Evolutionary conservation across 176 grass and related monocot genomes (phyloP), one percentile per base, ranked within the genome.

Genomic region (Oryza punctata): DNA sequence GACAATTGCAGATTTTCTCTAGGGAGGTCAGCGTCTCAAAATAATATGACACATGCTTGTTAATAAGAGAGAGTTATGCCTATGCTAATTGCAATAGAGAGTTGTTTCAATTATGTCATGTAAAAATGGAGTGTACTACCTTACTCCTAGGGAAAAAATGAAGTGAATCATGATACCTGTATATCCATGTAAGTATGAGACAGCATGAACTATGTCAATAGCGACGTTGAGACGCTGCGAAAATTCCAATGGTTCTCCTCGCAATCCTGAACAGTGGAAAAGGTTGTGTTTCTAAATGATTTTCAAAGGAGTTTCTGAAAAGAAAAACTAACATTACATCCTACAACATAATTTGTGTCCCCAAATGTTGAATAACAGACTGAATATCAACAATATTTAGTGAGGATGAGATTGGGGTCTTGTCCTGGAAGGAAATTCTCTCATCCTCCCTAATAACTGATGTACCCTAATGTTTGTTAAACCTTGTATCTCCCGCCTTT

Each of bases 171-270:
- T 28, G 23, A 15, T 82, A 94, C 95, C 92, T 94, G 92, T 78
- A 65, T 98, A 94, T 80, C 87, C 85, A 63, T 98, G 95, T 81
- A 98, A 86, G 79, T 98, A 98, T 26, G 95, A 59, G 46, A 98
- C 73, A 12, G 84, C 92, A 86, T 98, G 95, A 90, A 86, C 95
- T 88, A 98, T 81, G 78, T 98, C 92, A 23, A 87, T 91, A 28
- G 86, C 92, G 80, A 97, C 84, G 68, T 91, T 94, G 43, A 97
- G 88, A 77, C 95, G 90, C 7, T 94, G 88, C 45, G 82, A 81
- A 79, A 97, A 70, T 60, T 91, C 90, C 76, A 93, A 77, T 77
- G 78, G 76, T 69, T 75, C 85, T 63, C 86, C 87, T 63, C 73
- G 71, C 60, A 32, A 61, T 16, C 95, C 95, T 97, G 76, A 76